These are phyloP conservation scores for Senna siamea DNA, from an alignment of 306 rosid species.

Conservation along the genomic window DNA sequence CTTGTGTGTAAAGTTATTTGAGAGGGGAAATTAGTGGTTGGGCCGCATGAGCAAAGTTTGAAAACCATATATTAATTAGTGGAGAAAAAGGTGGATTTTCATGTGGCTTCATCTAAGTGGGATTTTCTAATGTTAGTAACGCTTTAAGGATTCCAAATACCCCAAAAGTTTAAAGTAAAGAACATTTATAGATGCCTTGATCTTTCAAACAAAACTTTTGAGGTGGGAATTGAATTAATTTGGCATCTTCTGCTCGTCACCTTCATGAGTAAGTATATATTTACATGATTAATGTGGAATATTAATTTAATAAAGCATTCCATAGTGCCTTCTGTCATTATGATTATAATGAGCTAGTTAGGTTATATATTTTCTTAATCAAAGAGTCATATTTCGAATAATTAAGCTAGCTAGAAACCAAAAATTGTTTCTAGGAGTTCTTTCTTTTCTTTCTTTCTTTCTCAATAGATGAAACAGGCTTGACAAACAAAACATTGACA, in stretches of 20 bases:
- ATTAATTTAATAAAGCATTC: no score
- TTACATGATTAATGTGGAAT: no score
- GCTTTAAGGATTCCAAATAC: slow-evolving; percentile 42
- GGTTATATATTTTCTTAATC: no score
- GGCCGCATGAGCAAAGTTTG: slow-evolving; percentile 37
- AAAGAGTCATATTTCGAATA: no score
- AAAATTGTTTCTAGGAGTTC: no score
- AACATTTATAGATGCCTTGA: slow-evolving; percentile 30
- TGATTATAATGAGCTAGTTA: background rate
- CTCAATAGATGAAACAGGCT: no score
- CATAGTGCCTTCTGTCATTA: no score
- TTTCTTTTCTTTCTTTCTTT: no score
- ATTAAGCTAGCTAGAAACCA: no score
- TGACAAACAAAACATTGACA: no score
- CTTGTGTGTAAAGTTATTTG: slow-evolving; percentile 47
- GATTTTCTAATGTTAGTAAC: slow-evolving; percentile 48
- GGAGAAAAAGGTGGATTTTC: slow-evolving; percentile 42
- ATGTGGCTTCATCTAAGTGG: slow-evolving; percentile 32
- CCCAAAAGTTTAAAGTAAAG: slow-evolving; percentile 29
- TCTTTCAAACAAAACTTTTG: slow-evolving; percentile 39
- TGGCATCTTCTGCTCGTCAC: slow-evolving; percentile 43
- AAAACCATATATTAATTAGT: slow-evolving; percentile 33
- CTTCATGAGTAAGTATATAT: background rate
- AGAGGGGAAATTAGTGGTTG: slow-evolving; percentile 32
- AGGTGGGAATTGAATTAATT: slow-evolving; percentile 32